A percentile compares a stretch with the other conserved stretches of the same genome.
phyloP scores from a whole-genome alignment of 1,139 yeast species.

The Pichia sp. region DNA sequence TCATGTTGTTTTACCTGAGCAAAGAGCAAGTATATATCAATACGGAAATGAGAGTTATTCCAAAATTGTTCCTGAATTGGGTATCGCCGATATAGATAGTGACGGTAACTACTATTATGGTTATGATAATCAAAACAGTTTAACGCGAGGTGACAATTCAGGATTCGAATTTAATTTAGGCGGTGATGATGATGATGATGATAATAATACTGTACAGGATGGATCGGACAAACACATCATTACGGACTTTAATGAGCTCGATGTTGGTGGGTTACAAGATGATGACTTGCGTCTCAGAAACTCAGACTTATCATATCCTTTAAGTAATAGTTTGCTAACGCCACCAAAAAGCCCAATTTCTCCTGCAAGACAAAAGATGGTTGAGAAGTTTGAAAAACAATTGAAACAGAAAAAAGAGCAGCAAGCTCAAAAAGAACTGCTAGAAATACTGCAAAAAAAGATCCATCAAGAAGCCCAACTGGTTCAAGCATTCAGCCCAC shows the following conservation, averaged over 20 bases:
- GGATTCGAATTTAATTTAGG: background rate
- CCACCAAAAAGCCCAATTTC: conserved; percentile 11
- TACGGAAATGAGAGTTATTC: conserved; percentile 16
- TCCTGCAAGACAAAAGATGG: conserved; percentile 21
- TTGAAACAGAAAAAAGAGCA: conserved; percentile 12
- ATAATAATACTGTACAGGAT: background rate
- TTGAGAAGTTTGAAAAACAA: conserved; percentile 18
- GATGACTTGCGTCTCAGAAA: background rate
- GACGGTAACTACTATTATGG: background rate
- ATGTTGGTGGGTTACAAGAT: background rate
- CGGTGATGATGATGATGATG: background rate
- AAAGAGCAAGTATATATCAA: conserved; percentile 18
- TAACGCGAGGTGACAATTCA: background rate
- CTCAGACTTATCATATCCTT: background rate
- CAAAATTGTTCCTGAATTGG: conserved; percentile 25
- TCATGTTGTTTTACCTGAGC: conserved; percentile 19
- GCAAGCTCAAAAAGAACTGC: conserved; percentile 13
- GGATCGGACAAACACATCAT: background rate
- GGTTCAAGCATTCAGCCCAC: background rate
- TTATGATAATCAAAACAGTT: background rate
- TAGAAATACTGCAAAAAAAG: conserved; percentile 11
- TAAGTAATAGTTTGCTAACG: background rate
- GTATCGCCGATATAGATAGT: conserved; percentile 11
- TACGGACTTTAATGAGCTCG: background rate
- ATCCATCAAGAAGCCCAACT: conserved; percentile 16